A percentile compares a stretch with the other conserved stretches of the same genome.
Conservation (phyloP, 2,329 filamentous ascomycete genomes). For the Fusarium sp. region DNA sequence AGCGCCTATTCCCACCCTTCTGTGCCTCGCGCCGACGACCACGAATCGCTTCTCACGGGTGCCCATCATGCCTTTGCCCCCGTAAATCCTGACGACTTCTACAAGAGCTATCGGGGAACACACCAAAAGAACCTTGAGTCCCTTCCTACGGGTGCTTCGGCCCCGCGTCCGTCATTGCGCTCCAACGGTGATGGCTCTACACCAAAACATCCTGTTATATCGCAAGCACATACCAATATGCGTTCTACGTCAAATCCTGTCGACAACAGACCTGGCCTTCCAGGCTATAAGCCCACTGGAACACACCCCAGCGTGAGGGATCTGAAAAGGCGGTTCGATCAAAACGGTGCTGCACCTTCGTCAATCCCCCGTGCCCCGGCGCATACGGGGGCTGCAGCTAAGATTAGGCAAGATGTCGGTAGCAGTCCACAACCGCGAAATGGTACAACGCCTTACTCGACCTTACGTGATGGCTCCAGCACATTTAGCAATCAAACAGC, state of each 20-base stretch:
- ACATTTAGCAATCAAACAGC: slow-evolving; percentile 37
- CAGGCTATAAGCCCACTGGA: slow-evolving; percentile 51
- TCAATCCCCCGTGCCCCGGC: slow-evolving; percentile 55
- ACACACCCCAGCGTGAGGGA: slow-evolving; percentile 81
- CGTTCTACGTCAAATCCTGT: slow-evolving; percentile 71
- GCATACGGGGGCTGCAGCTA: slow-evolving; percentile 53
- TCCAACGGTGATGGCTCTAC: slow-evolving; percentile 65
- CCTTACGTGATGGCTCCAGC: slow-evolving; percentile 55
- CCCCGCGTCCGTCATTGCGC: slow-evolving; percentile 60
- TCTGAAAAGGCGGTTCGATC: slow-evolving; percentile 83
- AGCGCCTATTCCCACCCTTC: slow-evolving; percentile 43
- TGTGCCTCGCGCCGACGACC: slow-evolving; percentile 44
- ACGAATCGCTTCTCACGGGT: slow-evolving; percentile 41
- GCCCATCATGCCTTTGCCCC: slow-evolving; percentile 57
- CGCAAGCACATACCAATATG: slow-evolving; percentile 57
- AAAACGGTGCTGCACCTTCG: slow-evolving; percentile 59
- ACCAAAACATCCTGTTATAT: slow-evolving; percentile 61
- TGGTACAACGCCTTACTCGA: slow-evolving; percentile 58
- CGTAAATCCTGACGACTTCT: slow-evolving; percentile 68
- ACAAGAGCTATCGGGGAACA: slow-evolving; percentile 62
- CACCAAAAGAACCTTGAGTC: slow-evolving; percentile 55
- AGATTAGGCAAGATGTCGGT: slow-evolving; percentile 52
- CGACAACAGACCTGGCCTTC: slow-evolving; percentile 57
- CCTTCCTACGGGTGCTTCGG: slow-evolving; percentile 56
- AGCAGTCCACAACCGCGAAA: slow-evolving; percentile 52